Base-by-base conservation (phyloP, 306 rosid species). In the Geum urbanum region DNA sequence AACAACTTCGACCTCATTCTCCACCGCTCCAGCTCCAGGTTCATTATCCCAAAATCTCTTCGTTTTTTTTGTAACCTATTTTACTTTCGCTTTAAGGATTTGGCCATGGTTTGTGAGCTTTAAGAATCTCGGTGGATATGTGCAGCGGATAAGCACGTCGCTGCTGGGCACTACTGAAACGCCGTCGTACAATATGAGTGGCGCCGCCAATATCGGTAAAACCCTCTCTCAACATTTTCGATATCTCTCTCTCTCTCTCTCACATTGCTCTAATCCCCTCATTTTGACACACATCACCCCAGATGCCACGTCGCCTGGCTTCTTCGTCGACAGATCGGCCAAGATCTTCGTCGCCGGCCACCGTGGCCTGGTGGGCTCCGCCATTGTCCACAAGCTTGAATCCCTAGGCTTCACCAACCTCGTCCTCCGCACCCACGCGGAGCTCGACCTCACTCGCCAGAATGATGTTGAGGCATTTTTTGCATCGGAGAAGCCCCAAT, bases 311-410 rank as follows among this genome's bases (percentile, higher is more conserved):
- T 72, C 85, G 15, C 72, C 32, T 67, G 79, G 90, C 40, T 66
- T 88, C 76, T 75, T 74, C 51, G 76, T 73, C 64, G 88, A 90
- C 74, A 90, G 85, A 78, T 90, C 92, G 16, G 88, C 89, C n/a
- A 88, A 90, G 86, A 85, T 94, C 72, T 90, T 88, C 69, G 88
- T 94, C n/a, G 90, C 97, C 1, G 99, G 99, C 24, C 96, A 94
- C 84, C 84, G 99, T 14, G 99, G 99, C 45, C 85, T 94, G 7
- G 97, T 94, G 39, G 99, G 97, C 37, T 87, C 99, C 1, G 99
- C 95, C 84, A 91, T 94, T 20, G 87, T 88, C 54, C 87, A 88
- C 63, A 91, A 86, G 87, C 92, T 94, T 61, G 78, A 75, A 10
- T 71, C 87, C 45, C 74, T 86, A 12, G 99, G 97, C 61, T 94